Evolutionary conservation across 805 yeast species (phyloP), one percentile per base, ranked within the genome.

Genomic region (Candida manassasensis): DNA sequence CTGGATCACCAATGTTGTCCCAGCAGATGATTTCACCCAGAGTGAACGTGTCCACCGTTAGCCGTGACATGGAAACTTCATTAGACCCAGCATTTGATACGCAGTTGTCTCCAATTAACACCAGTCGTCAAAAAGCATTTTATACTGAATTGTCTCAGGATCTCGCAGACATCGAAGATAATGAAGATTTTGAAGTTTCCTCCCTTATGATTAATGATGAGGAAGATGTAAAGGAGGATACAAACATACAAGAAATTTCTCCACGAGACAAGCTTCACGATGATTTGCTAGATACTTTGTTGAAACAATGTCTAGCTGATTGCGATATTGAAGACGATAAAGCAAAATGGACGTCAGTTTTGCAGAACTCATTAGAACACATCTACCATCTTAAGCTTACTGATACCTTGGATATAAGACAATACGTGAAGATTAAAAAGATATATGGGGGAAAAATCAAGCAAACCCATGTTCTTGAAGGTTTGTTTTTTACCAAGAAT

Each of bases 371-470:
- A 5, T 54, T 88, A 10, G 61, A 70, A 18, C 66, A 71, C 24
- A 73, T 85, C 2, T 77, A 81, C 26, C 60, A 62, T 12, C 67
- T 89, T 3, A 80, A 78, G 34, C 69, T 75, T 19, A 83, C 86
- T 4, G 90, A 83, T 42, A 80, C 81, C 3, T 70, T 88, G 40
- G 97, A 93, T 53, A 79, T 89, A 32, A 72, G 90, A n/a, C 89
- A 83, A 46, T 90, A 85, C 56, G 77, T 93, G 28, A 93, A 94
- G 51, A 70, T 93, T 29, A 94, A 93, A 52, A 71, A 87, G 40
- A 76, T 90, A 6, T 70, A 81, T 0, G 97, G 98, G 1, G 93
- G 94, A 0, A 39, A 54, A 1, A 73, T 81, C 1, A 61, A 65
- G 4, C 79, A 83, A 28, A 77, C 90, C 0, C 61, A 62, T 18